Percentiles rank a stretch among this genome's conserved stretches.
Evolutionary conservation across 2,329 filamentous ascomycete genomes (phyloP).

Genomic region (Leptographium lundbergii): DNA sequence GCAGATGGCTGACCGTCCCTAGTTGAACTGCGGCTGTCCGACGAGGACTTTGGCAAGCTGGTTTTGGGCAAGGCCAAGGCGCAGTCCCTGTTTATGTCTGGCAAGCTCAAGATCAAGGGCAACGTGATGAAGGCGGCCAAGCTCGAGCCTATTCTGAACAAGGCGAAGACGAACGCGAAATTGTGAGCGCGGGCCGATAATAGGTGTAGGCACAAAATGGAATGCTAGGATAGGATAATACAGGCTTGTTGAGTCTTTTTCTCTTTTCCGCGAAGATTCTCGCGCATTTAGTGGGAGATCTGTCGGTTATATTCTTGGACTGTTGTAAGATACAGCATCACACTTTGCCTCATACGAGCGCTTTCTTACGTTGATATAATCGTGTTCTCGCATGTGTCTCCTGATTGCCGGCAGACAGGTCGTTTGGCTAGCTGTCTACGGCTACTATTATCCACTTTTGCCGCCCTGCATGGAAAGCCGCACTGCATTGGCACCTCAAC

Average conservation of each 20-base stretch:
- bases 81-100: conserved; percentile 93
- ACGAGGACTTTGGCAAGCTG: conserved; percentile 76
- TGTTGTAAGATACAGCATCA: not conserved
- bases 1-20: not conserved
- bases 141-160: conserved; percentile 85
- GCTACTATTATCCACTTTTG: not conserved
- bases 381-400: not conserved
- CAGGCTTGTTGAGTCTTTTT: not conserved
- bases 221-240: not conserved
- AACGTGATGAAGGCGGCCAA: conserved; percentile 98
- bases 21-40: conserved; percentile 80
- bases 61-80: conserved; percentile 83
- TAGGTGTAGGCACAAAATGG: too few relatives aligned
- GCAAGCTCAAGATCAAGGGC: conserved; percentile 96
- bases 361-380: not conserved
- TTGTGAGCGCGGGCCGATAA: conserved; percentile 31
- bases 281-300: not conserved
- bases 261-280: not conserved
- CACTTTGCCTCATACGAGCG: not conserved
- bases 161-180: conserved; percentile 69
- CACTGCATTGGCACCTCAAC: not conserved
- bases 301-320: not conserved
- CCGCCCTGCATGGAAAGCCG: not conserved
- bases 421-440: not conserved
- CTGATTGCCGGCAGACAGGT: not conserved